These are phyloP conservation scores for Hemileia vastatrix DNA, from an alignment of 1,284 basidiomycete genomes.

Conservation along the genomic window DNA sequence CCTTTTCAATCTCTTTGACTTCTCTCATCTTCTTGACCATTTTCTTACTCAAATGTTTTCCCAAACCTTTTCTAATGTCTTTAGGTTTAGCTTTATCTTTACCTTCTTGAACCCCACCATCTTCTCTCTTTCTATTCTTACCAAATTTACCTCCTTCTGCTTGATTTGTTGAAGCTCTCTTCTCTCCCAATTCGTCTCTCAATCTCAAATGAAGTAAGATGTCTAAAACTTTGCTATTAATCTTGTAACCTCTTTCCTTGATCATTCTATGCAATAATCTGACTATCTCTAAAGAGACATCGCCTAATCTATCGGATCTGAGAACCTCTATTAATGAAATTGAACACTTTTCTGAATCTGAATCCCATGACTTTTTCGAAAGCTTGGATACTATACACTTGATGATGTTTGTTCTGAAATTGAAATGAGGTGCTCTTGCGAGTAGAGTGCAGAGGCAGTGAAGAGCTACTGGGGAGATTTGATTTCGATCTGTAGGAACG, in stretches of 20 bases:
- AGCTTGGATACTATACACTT: constrained; percentile 70
- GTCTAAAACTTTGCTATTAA: constrained; percentile 78
- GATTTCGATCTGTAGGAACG: constrained; percentile 54
- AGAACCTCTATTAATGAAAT: constrained; percentile 71
- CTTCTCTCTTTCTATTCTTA: too few species aligned
- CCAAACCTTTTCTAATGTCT: constrained; percentile 37
- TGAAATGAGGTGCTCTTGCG: constrained; percentile 82
- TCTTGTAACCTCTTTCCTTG: constrained; percentile 79
- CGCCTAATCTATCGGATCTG: constrained; percentile 64
- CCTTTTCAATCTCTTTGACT: constrained; percentile 35
- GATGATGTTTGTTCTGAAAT: constrained; percentile 88
- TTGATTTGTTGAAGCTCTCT: constrained; percentile 61
- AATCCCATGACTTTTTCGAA: constrained; percentile 76
- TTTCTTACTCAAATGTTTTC: constrained; percentile 38
- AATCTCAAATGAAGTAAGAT: constrained; percentile 78
- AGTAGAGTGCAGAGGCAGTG: constrained; percentile 80
- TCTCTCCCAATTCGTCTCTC: constrained; percentile 66
- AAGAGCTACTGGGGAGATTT: constrained; percentile 61
- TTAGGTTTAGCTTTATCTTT: constrained; percentile 31
- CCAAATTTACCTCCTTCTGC: too few species aligned
- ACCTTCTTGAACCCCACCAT: constrained; percentile 1
- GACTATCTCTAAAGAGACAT: constrained; percentile 75
- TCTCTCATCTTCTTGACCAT: constrained; percentile 37
- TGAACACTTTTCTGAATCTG: constrained; percentile 72
- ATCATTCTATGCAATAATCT: constrained; percentile 90